Conservation (phyloP, 768 basidiomycete species). For the Pleurotus salmoneostramineus region DNA sequence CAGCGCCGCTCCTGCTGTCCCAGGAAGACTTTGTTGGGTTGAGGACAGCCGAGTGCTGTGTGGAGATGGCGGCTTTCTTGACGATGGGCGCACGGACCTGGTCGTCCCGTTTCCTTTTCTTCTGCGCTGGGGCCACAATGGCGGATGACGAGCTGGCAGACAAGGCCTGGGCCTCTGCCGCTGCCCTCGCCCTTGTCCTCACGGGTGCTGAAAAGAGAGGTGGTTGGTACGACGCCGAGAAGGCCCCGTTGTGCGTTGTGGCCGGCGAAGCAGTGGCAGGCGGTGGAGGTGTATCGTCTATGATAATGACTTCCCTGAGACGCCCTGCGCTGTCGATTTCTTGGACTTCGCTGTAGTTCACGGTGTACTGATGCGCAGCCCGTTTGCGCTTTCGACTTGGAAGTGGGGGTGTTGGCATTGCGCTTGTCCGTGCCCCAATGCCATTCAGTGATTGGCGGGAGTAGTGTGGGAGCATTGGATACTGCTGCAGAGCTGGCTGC, state of each 20-base stretch:
- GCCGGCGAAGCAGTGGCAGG: constrained; percentile 70
- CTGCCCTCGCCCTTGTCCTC: constrained; percentile 80
- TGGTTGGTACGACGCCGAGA: constrained; percentile 78
- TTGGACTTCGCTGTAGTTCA: constrained; percentile 86
- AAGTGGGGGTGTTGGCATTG: constrained; percentile 69
- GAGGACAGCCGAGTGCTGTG: constrained; percentile 46
- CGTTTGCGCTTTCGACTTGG: constrained; percentile 81
- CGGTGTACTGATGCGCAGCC: constrained; percentile 65
- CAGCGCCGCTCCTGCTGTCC: constrained; percentile 61
- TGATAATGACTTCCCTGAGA: constrained; percentile 85
- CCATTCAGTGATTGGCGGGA: constrained; percentile 54
- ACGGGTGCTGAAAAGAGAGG: constrained; percentile 73
- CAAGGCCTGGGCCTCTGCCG: constrained; percentile 78
- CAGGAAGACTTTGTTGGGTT: constrained; percentile 54
- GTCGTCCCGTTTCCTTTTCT: constrained; percentile 85
- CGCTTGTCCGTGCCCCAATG: constrained; percentile 44
- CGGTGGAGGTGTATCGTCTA: constrained; percentile 88
- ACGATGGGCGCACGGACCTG: constrained; percentile 64
- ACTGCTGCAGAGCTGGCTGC: constrained; percentile 71
- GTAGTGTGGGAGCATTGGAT: constrained; percentile 65
- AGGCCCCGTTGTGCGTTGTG: constrained; percentile 64
- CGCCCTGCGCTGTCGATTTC: constrained; percentile 78
- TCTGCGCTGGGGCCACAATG: constrained; percentile 65
- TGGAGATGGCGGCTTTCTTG: constrained; percentile 55
- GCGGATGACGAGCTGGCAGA: constrained; percentile 62